Evolutionary conservation across 1,284 basidiomycete species (phyloP), one percentile per base, ranked within the genome.

Genomic region (Afroboletus lepidellus): DNA sequence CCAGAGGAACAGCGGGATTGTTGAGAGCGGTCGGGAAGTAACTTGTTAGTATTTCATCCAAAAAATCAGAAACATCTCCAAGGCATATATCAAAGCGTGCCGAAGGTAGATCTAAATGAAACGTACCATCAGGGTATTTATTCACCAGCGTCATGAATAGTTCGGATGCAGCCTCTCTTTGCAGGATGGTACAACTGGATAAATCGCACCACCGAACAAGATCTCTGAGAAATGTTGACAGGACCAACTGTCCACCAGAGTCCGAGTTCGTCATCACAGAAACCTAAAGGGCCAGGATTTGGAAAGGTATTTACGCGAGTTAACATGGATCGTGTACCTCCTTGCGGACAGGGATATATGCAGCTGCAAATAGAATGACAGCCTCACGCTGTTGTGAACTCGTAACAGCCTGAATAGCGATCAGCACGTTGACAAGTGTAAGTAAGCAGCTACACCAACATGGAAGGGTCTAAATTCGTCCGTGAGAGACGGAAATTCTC

Each of bases 91-190:
- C 13, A 36, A 33, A 25, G 21, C 21, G 30, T n/a, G 9, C 25
- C 15, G 8, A 20, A 41, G 20, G 38, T 23, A 39, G 29, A 5
- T 43, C 44, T 41, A 33, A 49, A 41, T 29, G 46, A 50, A 27
- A 50, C 53, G 16, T 46, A 89, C 91, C 82, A 44, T 81, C 74
- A 9, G 76, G 74, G 43, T 83, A 80, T 70, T 93, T 92, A 69
- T 97, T 97, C 20, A 93, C 69, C 24, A 90, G 72, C 1, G 85
- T 81, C 0, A 84, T 77, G 12, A 93, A 72, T 13, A 87, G 63
- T 43, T 88, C 81, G 57, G 83, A 77, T 1, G 76, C 79, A 21
- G 83, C 77, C 24, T 78, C 74, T 50, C 79, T 73, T 66, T 93
- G 90, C 2, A 79, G 63, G 23, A 75, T 70, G 50, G 77, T 84